Base-by-base conservation (phyloP, 352 stramenopile genomes). In the Phytophthora cactorum region DNA sequence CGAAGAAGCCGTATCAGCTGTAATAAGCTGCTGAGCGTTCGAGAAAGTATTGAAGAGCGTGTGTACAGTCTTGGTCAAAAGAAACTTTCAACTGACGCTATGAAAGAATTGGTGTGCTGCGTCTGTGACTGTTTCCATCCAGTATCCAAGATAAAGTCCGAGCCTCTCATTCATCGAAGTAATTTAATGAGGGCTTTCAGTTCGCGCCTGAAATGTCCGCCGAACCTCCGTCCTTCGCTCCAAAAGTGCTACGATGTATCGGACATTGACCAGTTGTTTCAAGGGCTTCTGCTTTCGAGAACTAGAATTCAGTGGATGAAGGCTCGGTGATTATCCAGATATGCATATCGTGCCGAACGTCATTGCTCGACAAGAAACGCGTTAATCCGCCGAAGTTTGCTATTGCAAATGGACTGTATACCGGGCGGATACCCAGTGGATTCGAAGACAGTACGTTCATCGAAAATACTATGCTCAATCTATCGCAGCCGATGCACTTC, bases 381-480 rank as follows among this genome's bases (percentile, higher is more conserved):
- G n/a, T 2, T 4, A 47, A 28, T 7, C 41, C 41, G 12, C 41
- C 41, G n/a, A 47, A 47, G n/a, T 47, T 47, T 47, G 41, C 14
- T 47, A 47, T 47, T n/a, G 41, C 41, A 47, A 47, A 47, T 28
- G 41, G 41, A 12, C n/a, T 47, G 2, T 47, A 47, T 17, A 47
- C 28, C 3, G 41, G 41, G n/a, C 2, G 5, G 10, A 47, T 47
- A 12, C 41, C 41, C 3, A n/a, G 28, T 47, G 41, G 5, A 4
- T 47, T 28, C n/a, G 12, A 28, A 47, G 41, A 47, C 41, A 47
- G 31, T 9, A 44, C 38, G 17, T 51, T 51, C 25, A 38, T 36
- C 3, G 51, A 67, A n/a, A 50, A 52, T 44, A 2, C 32, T 7
- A 61, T 67, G 43, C 31, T 67, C 3, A 61, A 29, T 28, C 51